Evolutionary conservation across 2,329 filamentous ascomycete genomes (phyloP), one percentile per base, ranked within the genome.

Genomic region (Annulohypoxylon truncatum): DNA sequence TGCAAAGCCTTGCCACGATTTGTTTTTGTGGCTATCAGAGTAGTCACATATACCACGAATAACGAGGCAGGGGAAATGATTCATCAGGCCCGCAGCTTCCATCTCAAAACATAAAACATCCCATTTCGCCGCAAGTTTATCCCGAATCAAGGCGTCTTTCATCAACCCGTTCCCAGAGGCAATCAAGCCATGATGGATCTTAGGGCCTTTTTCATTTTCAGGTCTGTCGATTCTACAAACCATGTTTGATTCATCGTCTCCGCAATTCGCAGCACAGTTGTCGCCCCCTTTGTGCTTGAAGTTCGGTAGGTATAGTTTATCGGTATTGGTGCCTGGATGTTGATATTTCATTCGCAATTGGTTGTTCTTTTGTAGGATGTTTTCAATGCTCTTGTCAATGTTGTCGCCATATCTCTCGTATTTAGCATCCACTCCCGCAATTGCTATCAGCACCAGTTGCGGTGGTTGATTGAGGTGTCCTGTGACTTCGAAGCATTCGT

Each of bases 11-110:
- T 75, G 74, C 74, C 74, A 76, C 2, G 10, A 13, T 1, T 68
- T 24, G 31, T 73, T 71, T 50, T 74, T 76, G 31, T 77, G 72
- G 1, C 71, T 55, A 29, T 79, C 76, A 0, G 72, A 50, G 29
- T 79, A 78, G 46, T 78, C 71, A 31, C 74, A 76, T 20, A 79
- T 75, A 1, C 77, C 76, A 2, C 75, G 73, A 29, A 79, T 73
- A 4, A 78, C 73, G 0, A 77, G 63, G 18, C 69, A 76, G 0
- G 71, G 75, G 7, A 76, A 72, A 42, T 73, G 52, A 40, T 78
- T 75, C 70, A 73, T 72, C 3, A 77, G 29, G 8, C 76, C 77
- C 4, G 75, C 74, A 0, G 70, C 74, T 56, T 75, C 76, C 74
- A 75, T 78, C 55, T 79, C 78, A 50, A 79, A 78, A 51, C 74